These are phyloP conservation scores for Xanthoparmelia taractica DNA, from an alignment of 495 filamentous ascomycete species.

Conservation along the genomic window DNA sequence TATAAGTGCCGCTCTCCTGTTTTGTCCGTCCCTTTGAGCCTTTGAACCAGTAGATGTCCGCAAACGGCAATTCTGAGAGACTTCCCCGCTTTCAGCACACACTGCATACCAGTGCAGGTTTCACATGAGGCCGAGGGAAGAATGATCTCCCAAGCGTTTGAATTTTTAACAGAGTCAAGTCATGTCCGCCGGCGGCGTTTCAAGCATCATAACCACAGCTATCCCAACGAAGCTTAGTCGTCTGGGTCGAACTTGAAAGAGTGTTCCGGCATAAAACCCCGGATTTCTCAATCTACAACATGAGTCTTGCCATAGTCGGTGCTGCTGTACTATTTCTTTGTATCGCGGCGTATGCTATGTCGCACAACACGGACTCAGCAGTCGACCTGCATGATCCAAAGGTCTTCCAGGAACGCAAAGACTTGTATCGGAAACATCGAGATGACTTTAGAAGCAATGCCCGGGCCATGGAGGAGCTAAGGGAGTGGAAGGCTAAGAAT, in stretches of 20 bases:
- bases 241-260: background rate
- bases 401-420: constrained; percentile 14
- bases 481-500: constrained; percentile 19
- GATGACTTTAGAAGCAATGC: constrained; percentile 19
- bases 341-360: constrained; percentile 4
- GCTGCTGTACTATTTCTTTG: constrained; percentile 1
- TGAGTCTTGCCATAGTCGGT: constrained; percentile 12
- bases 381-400: background rate
- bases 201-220: background rate
- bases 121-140: background rate
- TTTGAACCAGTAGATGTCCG: background rate
- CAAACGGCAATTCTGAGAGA: constrained; percentile 2
- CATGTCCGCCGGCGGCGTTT: background rate
- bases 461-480: constrained; percentile 15
- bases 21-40: background rate
- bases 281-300: background rate
- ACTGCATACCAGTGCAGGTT: background rate
- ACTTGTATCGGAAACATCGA: constrained; percentile 20
- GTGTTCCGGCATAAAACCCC: too few relatives aligned
- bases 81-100: background rate
- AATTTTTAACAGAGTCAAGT: background rate
- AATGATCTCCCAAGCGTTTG: background rate
- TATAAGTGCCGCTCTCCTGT: background rate
- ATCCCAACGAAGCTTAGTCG: background rate
- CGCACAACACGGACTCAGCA: background rate